Percentiles rank a stretch among this genome's conserved stretches.
These are phyloP conservation scores for Collybia nuda DNA, from an alignment of 768 basidiomycete genomes.

Conservation along the genomic window DNA sequence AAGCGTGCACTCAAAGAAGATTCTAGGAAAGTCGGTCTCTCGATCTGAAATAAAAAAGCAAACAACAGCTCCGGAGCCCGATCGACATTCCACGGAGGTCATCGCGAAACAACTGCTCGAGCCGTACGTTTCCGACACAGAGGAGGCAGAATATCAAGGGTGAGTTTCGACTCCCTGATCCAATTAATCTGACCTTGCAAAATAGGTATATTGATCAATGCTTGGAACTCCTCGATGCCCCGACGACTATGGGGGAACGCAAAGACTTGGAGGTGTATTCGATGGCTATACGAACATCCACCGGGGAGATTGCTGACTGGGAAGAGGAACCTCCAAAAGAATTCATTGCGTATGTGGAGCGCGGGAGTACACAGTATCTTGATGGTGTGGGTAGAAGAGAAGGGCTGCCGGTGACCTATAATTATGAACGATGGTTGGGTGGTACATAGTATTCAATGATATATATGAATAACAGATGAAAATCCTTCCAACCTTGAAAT, in stretches of 20 bases:
- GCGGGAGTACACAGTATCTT: conserved; percentile 30
- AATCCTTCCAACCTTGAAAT: too few species aligned
- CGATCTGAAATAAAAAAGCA: conserved; percentile 35
- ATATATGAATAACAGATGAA: too few species aligned
- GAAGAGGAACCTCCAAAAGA: conserved; percentile 40
- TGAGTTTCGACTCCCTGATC: conserved; percentile 25
- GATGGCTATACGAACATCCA: conserved; percentile 48
- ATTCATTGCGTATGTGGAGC: conserved; percentile 45
- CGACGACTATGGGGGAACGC: conserved; percentile 50
- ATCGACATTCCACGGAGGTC: conserved; percentile 53
- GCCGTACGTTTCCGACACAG: conserved; percentile 61
- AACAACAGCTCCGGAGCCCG: conserved; percentile 27
- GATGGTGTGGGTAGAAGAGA: conserved; percentile 32
- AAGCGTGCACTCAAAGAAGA: conserved; percentile 37
- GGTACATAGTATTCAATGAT: neutral
- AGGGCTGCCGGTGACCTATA: conserved; percentile 33
- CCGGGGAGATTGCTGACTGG: conserved; percentile 37
- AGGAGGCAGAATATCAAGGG: conserved; percentile 75
- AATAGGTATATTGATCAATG: conserved; percentile 74
- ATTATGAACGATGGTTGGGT: conserved; percentile 45
- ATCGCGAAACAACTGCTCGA: conserved; percentile 59
- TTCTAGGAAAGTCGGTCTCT: conserved; percentile 31
- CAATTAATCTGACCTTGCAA: neutral
- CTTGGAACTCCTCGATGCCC: conserved; percentile 60
- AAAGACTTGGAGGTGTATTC: conserved; percentile 60